Base-by-base conservation (phyloP, 2,329 filamentous ascomycete genomes). In the Chlorencoelia australis region DNA sequence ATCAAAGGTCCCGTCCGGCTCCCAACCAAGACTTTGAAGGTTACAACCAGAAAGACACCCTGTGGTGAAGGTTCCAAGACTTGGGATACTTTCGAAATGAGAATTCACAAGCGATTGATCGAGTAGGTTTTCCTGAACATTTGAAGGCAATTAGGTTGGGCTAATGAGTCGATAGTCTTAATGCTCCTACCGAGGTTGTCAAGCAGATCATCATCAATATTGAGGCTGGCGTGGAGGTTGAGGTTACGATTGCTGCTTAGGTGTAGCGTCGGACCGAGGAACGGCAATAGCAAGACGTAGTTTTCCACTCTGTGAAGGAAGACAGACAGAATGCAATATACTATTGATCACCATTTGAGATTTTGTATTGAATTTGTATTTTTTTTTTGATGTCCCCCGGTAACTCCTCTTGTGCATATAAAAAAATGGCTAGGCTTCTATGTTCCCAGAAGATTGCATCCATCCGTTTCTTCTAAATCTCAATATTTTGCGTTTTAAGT, bases 1-100 rank as follows among this genome's bases (percentile, higher is more conserved):
- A 86, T 94, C 73, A 96, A 96, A 82, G 89, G 91, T 61, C 87
- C 89, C 64, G 89, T 96, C 68, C 87, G 89, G 62, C 82, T 95
- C 59, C 87, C 91, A 59, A 95, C 88, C 73, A 94, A 95, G 82
- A 85, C 78, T 65, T 78, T 96, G 60, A 86, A 91, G 76, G 44
- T 58, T 32, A 55, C 52, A 39, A 56, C 91, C 75, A 83, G 91
- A 63, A 98, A 98, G 83, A 96, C 91, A 52, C 91, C 91, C 66
- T 91, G 84, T 71, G 91, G 91, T 83, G 91, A 98, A 79, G 91
- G 91, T 72, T 93, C 83, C 69, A 98, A 98, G 86, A 98, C 91
- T 63, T 98, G 91, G 91, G 91, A 96, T 67, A 80, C 75, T 67
- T 98, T 75, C 69, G 89, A 98, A 82, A 93, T 98, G 87, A 82